These are phyloP conservation scores for Toxicodendron radicans DNA, from an alignment of 345 rosid species.

Conservation along the genomic window DNA sequence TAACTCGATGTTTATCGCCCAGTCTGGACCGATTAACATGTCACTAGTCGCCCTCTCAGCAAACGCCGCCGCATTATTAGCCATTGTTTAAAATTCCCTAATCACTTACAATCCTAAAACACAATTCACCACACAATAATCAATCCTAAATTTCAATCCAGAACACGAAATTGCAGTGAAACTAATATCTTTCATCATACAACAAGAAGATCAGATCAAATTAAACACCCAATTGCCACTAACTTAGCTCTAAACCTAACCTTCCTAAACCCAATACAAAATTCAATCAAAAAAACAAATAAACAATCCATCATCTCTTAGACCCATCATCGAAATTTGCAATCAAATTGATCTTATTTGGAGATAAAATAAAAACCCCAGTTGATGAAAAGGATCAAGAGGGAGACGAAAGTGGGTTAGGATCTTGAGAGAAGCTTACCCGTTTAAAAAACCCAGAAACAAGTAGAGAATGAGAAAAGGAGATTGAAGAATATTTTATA, in stretches of 20 bases:
- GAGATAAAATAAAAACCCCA: not conserved
- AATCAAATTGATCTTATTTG: not conserved
- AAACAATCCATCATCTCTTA: not conserved
- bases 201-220: slow-evolving; percentile 20
- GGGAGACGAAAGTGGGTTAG: not conserved
- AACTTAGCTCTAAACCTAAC: slow-evolving; percentile 8
- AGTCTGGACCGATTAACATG: slow-evolving; percentile 88
- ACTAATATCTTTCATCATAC: not conserved
- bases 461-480: slow-evolving; percentile 9
- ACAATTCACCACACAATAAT: slow-evolving; percentile 14
- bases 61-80: slow-evolving; percentile 60
- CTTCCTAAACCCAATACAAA: slow-evolving; percentile 12
- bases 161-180: slow-evolving; percentile 8
- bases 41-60: slow-evolving; percentile 98
- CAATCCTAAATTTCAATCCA: slow-evolving; percentile 20
- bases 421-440: slow-evolving; percentile 19
- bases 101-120: slow-evolving; percentile 25
- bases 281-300: not conserved
- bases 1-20: slow-evolving; percentile 92
- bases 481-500: not conserved
- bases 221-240: not conserved
- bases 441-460: not conserved
- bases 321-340: not conserved
- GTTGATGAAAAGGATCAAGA: not conserved
- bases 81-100: slow-evolving; percentile 21